Percentiles rank a stretch among this genome's conserved stretches.
Evolutionary conservation across 192 early-diverging fungal genomes (phyloP).

Genomic region (Coemansia erecta): DNA sequence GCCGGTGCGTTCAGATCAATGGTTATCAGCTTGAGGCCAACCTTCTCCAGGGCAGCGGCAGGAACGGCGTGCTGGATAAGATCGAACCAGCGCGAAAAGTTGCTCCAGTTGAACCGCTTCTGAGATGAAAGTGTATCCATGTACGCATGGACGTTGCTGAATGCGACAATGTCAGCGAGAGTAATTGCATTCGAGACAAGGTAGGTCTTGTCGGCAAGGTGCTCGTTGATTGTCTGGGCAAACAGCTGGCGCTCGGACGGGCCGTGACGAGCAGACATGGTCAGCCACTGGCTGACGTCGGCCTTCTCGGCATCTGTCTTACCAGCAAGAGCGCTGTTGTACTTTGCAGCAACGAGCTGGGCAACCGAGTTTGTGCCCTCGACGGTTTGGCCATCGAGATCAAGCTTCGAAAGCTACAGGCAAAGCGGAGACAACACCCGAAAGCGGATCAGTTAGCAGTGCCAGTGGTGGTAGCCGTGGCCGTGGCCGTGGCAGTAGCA

Average conservation of each 20-base stretch:
- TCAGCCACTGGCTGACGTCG: conserved; percentile 55
- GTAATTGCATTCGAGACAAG: conserved; percentile 64
- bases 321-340: conserved; percentile 39
- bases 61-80: conserved; percentile 69
- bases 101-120: conserved; percentile 58
- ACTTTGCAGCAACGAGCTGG: conserved; percentile 38
- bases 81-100: conserved; percentile 78
- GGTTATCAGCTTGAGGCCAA: conserved; percentile 47
- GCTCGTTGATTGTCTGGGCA: conserved; percentile 58
- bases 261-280: conserved; percentile 49
- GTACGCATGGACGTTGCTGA: conserved; percentile 63
- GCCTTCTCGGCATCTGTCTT: conserved; percentile 35
- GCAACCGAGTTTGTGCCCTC: conserved; percentile 51
- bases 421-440: not conserved
- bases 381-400: conserved; percentile 31
- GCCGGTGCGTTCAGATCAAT: conserved; percentile 59
- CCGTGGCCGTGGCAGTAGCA: too few relatives aligned
- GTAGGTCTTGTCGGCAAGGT: conserved; percentile 64
- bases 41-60: conserved; percentile 36
- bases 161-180: conserved; percentile 65
- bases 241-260: conserved; percentile 45
- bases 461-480: not conserved
- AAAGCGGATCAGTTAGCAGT: not conserved
- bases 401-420: conserved; percentile 33
- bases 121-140: conserved; percentile 55